A percentile compares a stretch with the other conserved stretches of the same genome.
Evolutionary conservation across 352 stramenopile species (phyloP).

Genomic region (Plasmopara muralis): DNA sequence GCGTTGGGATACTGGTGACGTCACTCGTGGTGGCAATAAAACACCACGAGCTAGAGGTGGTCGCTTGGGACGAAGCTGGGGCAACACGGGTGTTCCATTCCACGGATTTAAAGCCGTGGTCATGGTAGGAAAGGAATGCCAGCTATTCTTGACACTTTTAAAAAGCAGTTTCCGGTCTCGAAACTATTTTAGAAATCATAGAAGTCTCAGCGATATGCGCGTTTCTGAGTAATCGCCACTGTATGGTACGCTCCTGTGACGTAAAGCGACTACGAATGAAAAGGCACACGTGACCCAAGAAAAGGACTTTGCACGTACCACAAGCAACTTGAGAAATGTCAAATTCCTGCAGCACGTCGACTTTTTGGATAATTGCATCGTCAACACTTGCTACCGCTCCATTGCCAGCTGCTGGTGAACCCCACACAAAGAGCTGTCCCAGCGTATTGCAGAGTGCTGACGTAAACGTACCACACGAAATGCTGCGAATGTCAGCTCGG

Average conservation of each 20-base stretch:
- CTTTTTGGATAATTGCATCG: conserved; percentile 41
- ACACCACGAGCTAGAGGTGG: conserved; percentile 12
- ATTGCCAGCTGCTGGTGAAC: conserved; percentile 64
- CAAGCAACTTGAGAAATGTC: conserved; percentile 48
- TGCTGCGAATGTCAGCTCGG: conserved; percentile 25
- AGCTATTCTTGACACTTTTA: not conserved
- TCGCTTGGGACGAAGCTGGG: conserved; percentile 12
- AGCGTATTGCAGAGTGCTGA: conserved; percentile 48
- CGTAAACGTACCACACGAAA: conserved; percentile 62
- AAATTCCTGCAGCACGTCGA: conserved; percentile 42
- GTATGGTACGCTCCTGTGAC: conserved; percentile 52
- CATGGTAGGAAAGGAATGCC: conserved; percentile 5
- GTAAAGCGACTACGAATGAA: conserved; percentile 6
- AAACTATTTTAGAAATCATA: conserved; percentile 16
- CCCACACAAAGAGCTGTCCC: conserved; percentile 29
- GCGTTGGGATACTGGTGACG: conserved; percentile 1
- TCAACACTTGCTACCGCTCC: conserved; percentile 42
- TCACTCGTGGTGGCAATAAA: conserved; percentile 13
- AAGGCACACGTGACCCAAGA: conserved; percentile 1
- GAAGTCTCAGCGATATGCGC: conserved; percentile 34
- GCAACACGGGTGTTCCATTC: conserved; percentile 8
- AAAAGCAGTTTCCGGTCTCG: not conserved
- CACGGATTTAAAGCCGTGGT: conserved; percentile 3
- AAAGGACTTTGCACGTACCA: conserved; percentile 26
- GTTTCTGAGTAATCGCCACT: conserved; percentile 44